These are phyloP conservation scores for Cryptococcus hybrid DNA, from an alignment of 1,284 basidiomycete species.

Conservation along the genomic window DNA sequence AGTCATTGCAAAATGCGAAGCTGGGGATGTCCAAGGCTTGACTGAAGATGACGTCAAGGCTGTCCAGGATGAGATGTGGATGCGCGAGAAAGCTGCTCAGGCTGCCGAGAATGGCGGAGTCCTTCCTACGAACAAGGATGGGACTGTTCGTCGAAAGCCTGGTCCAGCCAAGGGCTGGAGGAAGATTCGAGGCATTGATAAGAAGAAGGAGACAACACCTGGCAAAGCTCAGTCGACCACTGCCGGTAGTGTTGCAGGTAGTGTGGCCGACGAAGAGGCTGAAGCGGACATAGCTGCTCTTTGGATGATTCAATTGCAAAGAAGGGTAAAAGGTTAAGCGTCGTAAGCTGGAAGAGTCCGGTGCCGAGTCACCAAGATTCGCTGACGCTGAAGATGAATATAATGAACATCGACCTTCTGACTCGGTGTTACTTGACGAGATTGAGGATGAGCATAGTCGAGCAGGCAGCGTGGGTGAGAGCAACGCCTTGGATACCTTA, in stretches of 20 bases:
- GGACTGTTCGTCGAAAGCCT: slow-evolving; percentile 46
- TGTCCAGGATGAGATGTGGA: slow-evolving; percentile 48
- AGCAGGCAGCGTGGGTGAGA: slow-evolving; percentile 9
- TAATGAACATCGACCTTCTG: slow-evolving; percentile 11
- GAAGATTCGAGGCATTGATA: slow-evolving; percentile 25
- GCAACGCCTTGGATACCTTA: slow-evolving; percentile 7
- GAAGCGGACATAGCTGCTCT: slow-evolving; percentile 43
- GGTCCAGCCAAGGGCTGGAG: slow-evolving; percentile 50
- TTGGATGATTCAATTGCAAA: slow-evolving; percentile 16
- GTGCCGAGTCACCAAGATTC: slow-evolving; percentile 10
- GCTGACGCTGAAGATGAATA: slow-evolving; percentile 15
- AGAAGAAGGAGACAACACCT: slow-evolving; percentile 4
- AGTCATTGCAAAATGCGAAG: slow-evolving; percentile 33
- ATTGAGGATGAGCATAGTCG: slow-evolving; percentile 7
- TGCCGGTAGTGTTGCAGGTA: slow-evolving; percentile 8
- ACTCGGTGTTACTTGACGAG: slow-evolving; percentile 3
- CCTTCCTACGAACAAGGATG: slow-evolving; percentile 43
- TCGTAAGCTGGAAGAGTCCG: slow-evolving; percentile 14
- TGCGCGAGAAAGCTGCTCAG: slow-evolving; percentile 25
- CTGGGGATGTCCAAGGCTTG: slow-evolving; percentile 29
- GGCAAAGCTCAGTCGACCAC: slow-evolving; percentile 19
- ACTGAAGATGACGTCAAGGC: slow-evolving; percentile 45
- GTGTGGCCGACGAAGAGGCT: slow-evolving; percentile 27
- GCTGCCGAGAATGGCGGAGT: background rate
- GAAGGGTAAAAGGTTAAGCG: slow-evolving; percentile 16